phyloP scores from a whole-genome alignment of 2,329 filamentous ascomycete genomes.

The Atkinsonella hypoxylon region DNA sequence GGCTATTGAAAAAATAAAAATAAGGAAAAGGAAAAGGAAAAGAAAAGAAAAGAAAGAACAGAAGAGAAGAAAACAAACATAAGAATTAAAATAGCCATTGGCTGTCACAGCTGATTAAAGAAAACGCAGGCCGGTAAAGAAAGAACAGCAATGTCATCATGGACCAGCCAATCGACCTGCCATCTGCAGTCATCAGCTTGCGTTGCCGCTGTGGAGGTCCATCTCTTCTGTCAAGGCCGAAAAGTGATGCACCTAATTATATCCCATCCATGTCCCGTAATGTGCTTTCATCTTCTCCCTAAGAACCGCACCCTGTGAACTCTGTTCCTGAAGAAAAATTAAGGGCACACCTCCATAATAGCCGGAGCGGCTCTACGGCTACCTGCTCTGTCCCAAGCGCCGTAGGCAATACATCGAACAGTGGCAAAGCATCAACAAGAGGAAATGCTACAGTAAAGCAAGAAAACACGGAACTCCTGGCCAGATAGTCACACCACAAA shows the following conservation, averaged over 20 bases:
- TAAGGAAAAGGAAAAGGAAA: not conserved
- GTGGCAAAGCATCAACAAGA: not conserved
- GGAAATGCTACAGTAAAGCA: conserved; percentile 20
- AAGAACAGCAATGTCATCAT: conserved; percentile 26
- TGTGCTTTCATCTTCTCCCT: conserved; percentile 12
- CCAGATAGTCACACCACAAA: conserved; percentile 8
- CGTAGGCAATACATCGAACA: conserved; percentile 19
- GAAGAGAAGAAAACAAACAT: conserved; percentile 14
- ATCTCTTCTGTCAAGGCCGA: conserved; percentile 15
- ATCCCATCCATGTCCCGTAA: conserved; percentile 15
- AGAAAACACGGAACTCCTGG: conserved; percentile 13
- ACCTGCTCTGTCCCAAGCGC: conserved; percentile 26
- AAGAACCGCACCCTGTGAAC: conserved; percentile 14
- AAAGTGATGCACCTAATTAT: conserved; percentile 13
- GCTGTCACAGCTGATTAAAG: conserved; percentile 26
- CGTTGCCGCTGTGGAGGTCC: conserved; percentile 20
- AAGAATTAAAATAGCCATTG: conserved; percentile 25
- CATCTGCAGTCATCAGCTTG: conserved; percentile 33
- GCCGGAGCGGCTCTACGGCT: conserved; percentile 14
- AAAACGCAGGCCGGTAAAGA: conserved; percentile 19
- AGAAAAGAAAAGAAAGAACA: not conserved
- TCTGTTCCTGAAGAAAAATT: conserved; percentile 8
- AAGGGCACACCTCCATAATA: conserved; percentile 8
- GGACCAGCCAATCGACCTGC: conserved; percentile 38
- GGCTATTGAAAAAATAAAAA: not conserved